Percentiles rank a stretch among this genome's conserved stretches.
Evolutionary conservation across 768 basidiomycete species (phyloP).

Genomic region (Rhodosporidiobolus odoratus): DNA sequence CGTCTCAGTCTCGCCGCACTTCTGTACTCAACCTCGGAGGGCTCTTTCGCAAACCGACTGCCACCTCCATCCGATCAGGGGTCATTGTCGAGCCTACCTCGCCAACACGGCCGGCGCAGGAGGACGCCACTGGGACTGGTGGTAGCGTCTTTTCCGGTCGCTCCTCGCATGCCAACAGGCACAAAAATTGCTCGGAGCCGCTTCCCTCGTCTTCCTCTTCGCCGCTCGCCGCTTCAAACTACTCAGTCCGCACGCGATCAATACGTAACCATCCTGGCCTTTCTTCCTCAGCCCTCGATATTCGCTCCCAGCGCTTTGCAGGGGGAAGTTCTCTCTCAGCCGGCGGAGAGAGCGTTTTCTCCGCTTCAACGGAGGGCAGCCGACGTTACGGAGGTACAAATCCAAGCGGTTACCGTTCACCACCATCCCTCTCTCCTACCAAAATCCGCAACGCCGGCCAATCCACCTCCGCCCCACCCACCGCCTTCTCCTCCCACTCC

Average conservation of each 20-base stretch:
- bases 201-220: no score
- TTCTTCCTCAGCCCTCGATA: constrained; percentile 6
- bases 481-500: background rate
- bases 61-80: background rate
- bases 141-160: background rate
- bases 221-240: background rate
- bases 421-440: background rate
- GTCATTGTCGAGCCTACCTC: background rate
- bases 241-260: constrained; percentile 11
- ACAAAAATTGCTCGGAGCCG: background rate
- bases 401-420: background rate
- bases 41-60: background rate
- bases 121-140: no score
- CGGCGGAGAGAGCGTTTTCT: constrained; percentile 13
- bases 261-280: constrained; percentile 18
- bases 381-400: background rate
- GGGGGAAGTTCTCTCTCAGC: background rate
- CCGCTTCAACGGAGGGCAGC: background rate
- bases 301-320: background rate
- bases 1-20: background rate
- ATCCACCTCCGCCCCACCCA: background rate
- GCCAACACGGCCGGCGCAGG: no score
- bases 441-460: background rate
- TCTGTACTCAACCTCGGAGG: background rate
- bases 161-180: background rate